Evolutionary conservation across 2,329 filamentous ascomycete genomes (phyloP).

Genomic region (Ophiostoma pallidulum): DNA sequence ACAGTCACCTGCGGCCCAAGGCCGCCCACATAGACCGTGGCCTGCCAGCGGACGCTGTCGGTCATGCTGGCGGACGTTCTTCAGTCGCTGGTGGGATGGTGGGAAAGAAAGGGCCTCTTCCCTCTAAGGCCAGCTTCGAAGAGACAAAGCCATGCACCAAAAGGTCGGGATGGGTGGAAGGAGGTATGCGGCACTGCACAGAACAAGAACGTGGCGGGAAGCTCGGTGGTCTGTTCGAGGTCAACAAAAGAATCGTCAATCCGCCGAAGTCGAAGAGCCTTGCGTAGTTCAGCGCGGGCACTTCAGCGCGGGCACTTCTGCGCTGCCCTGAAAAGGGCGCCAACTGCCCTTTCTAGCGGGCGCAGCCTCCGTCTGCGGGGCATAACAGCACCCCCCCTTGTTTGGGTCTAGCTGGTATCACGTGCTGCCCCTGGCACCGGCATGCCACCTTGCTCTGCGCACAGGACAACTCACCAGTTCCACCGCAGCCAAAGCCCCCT

Average conservation of each 20-base stretch:
- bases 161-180: not conserved
- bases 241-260: no score
- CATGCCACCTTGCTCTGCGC: conserved; percentile 7
- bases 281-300: no score
- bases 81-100: not conserved
- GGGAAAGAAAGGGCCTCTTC: not conserved
- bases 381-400: not conserved
- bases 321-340: not conserved
- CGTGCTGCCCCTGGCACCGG: conserved; percentile 6
- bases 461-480: conserved; percentile 14
- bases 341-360: conserved; percentile 2
- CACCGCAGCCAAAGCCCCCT: not conserved
- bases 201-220: no score
- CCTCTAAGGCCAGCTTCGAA: not conserved
- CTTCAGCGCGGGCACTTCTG: no score
- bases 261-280: no score
- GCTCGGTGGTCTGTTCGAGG: no score
- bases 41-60: conserved; percentile 74
- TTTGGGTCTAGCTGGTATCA: conserved; percentile 6
- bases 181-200: no score
- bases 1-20: conserved; percentile 69
- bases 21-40: conserved; percentile 86
- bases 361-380: not conserved
- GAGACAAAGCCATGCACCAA: not conserved
- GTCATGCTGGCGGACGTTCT: no score